Evolutionary conservation across 2,329 filamentous ascomycete genomes (phyloP).

Genomic region (Fusarium neocosmosporiellum): DNA sequence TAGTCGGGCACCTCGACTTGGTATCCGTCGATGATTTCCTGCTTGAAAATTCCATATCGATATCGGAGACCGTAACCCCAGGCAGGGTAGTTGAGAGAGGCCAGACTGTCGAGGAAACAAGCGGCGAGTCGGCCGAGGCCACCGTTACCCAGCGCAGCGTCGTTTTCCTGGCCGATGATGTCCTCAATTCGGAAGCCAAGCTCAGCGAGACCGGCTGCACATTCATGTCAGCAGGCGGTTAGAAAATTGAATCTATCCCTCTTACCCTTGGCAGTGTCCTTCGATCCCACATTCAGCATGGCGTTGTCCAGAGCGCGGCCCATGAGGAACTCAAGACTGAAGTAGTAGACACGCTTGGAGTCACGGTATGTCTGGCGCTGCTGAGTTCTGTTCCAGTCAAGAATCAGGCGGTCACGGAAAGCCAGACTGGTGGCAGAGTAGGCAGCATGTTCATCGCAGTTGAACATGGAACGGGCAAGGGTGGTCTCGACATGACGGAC

Average conservation of each 20-base stretch:
- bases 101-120: conserved; percentile 96
- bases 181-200: conserved; percentile 98
- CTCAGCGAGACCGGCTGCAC: conserved; percentile 80
- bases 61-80: conserved; percentile 98
- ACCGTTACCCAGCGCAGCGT: conserved; percentile 95
- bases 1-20: conserved; percentile 99
- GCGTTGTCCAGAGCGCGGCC: conserved; percentile 96
- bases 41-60: conserved; percentile 98
- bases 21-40: conserved; percentile 97
- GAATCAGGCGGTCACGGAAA: conserved; percentile 90
- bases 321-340: conserved; percentile 98
- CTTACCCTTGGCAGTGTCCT: conserved; percentile 83
- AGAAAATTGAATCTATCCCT: background rate
- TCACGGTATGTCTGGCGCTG: conserved; percentile 93
- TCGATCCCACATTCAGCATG: conserved; percentile 94
- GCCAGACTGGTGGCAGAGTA: conserved; percentile 93
- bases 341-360: conserved; percentile 94
- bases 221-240: conserved; percentile 2
- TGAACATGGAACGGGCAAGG: conserved; percentile 94
- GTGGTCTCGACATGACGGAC: conserved; percentile 97
- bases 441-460: conserved; percentile 94
- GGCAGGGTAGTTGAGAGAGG: conserved; percentile 92
- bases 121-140: conserved; percentile 94
- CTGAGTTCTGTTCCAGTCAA: conserved; percentile 98
- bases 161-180: conserved; percentile 92